Evolutionary conservation across 2,329 filamentous ascomycete genomes (phyloP).

Genomic region (Botryotinia convoluta): DNA sequence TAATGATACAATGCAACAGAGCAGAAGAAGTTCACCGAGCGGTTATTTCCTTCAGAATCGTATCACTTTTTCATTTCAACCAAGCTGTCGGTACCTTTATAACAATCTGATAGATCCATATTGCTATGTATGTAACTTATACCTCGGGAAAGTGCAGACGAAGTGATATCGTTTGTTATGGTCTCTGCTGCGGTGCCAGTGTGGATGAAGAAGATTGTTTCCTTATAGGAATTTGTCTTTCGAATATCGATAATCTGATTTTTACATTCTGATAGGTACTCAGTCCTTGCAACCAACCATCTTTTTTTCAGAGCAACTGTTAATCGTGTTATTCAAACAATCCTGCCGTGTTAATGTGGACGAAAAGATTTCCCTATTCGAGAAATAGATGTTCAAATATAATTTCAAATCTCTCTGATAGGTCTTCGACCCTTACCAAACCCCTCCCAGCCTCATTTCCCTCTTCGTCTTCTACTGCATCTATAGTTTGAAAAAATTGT

Average conservation of each 20-base stretch:
- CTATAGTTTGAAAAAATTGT: not conserved
- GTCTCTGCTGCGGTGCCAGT: not conserved
- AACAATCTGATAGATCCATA: slow-evolving; percentile 3
- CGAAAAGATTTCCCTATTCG: not conserved
- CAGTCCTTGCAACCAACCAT: not conserved
- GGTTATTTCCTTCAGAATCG: not conserved
- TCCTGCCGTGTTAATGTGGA: not conserved
- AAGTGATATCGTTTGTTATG: not conserved
- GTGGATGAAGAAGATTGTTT: not conserved
- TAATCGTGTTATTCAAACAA: not conserved
- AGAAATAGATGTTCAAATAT: not conserved
- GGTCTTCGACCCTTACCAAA: not conserved
- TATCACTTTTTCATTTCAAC: slow-evolving; percentile 9
- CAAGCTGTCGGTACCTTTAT: slow-evolving; percentile 13
- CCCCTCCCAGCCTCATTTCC: not conserved
- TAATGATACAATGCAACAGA: slow-evolving; percentile 5
- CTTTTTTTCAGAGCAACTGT: not conserved
- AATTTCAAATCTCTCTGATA: not conserved
- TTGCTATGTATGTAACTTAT: not conserved
- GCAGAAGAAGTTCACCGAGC: not conserved
- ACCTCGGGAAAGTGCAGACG: slow-evolving; percentile 11
- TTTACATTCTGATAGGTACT: not conserved
- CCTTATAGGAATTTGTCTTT: not conserved
- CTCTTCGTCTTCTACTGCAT: slow-evolving; percentile 15
- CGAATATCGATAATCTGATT: not conserved